phyloP scores from a whole-genome alignment of 306 rosid genomes.

The Rosa persica region DNA sequence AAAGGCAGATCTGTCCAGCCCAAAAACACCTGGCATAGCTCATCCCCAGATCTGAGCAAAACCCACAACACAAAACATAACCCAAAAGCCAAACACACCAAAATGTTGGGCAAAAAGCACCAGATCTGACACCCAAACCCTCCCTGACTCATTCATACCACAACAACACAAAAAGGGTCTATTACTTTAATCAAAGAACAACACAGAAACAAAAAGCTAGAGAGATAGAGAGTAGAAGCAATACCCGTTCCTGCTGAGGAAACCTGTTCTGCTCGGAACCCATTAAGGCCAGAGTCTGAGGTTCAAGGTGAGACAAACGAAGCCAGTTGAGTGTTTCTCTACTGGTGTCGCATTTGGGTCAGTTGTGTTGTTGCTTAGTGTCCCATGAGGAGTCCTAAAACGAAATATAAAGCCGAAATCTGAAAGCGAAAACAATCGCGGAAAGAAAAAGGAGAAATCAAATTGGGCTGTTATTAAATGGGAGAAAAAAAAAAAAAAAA shows the following conservation, averaged over 20 bases:
- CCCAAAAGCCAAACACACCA: slow-evolving; percentile 24
- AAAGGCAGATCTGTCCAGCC: slow-evolving; percentile 15
- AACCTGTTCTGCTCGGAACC: slow-evolving; percentile 92
- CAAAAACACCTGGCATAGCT: slow-evolving; percentile 7
- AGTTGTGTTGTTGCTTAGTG: not conserved
- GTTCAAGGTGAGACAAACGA: not conserved
- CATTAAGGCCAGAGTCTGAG: slow-evolving; percentile 37
- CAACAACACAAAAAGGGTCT: not conserved
- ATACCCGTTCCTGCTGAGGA: slow-evolving; percentile 89
- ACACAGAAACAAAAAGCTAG: not conserved
- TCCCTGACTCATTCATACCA: slow-evolving; percentile 2
- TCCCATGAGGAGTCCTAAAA: slow-evolving; percentile 15
- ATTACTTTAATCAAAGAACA: not conserved
- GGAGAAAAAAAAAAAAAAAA: not conserved
- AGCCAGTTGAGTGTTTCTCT: not conserved
- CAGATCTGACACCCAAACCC: slow-evolving; percentile 57
- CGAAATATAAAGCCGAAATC: slow-evolving; percentile 6
- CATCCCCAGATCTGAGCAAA: slow-evolving; percentile 20
- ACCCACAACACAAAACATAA: slow-evolving; percentile 11
- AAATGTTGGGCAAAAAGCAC: slow-evolving; percentile 24
- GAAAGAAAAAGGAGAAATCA: not conserved
- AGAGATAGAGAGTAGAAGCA: slow-evolving; percentile 22
- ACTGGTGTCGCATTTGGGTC: not conserved
- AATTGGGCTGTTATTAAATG: not conserved
- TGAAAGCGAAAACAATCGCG: slow-evolving; percentile 2